Evolutionary conservation across 2,329 filamentous ascomycete genomes (phyloP).

Genomic region (Colletotrichum somersetense): DNA sequence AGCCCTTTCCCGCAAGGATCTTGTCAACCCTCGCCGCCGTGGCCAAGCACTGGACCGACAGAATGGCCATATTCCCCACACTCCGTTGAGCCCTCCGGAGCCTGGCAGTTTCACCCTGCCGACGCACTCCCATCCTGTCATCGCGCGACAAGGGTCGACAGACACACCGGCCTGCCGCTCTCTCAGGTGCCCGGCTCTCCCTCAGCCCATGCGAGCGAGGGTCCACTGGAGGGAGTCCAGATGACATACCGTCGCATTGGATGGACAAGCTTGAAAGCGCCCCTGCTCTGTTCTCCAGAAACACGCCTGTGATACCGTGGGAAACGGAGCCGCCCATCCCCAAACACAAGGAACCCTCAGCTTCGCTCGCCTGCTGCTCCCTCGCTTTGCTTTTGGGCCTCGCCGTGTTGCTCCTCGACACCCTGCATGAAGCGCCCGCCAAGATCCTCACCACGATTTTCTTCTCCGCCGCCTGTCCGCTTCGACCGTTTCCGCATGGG

Average conservation of each 20-base stretch:
- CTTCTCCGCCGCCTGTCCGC: constrained; percentile 21
- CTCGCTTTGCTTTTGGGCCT: constrained; percentile 6
- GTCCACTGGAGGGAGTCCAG: neutral
- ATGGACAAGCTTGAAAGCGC: constrained; percentile 30
- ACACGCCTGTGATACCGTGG: constrained; percentile 28
- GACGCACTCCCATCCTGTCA: constrained; percentile 37
- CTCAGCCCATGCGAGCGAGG: neutral
- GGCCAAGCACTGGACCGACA: constrained; percentile 31
- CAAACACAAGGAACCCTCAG: constrained; percentile 28
- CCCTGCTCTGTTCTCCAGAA: constrained; percentile 16
- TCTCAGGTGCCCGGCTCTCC: neutral
- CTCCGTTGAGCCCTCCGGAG: constrained; percentile 28
- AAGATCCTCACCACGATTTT: constrained; percentile 32
- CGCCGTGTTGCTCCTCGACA: constrained; percentile 11
- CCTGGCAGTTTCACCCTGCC: constrained; percentile 39
- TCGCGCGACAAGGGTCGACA: constrained; percentile 18
- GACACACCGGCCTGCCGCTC: neutral
- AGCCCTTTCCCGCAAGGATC: constrained; percentile 18
- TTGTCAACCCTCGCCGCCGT: constrained; percentile 4
- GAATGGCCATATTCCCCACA: constrained; percentile 40
- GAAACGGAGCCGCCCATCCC: constrained; percentile 37
- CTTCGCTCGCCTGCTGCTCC: constrained; percentile 5
- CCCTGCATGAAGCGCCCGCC: constrained; percentile 39
- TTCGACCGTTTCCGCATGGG: constrained; percentile 25
- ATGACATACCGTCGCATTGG: constrained; percentile 34